phyloP scores from a whole-genome alignment of 139 green algal genomes.

The Chloropicon primus region DNA sequence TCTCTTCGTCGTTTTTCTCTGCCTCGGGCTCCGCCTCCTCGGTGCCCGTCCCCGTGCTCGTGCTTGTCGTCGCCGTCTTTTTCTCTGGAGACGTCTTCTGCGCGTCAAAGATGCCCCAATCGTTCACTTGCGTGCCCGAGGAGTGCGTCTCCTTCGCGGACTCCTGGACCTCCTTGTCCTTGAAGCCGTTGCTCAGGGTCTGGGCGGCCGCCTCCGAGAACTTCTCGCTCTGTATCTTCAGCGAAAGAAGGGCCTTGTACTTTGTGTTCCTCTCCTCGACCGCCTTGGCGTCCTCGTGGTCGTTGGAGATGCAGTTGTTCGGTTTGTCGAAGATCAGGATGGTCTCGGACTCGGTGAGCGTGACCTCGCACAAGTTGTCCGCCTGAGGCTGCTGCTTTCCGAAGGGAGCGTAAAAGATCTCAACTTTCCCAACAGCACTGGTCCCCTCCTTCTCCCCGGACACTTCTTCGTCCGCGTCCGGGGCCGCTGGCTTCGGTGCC shows the following conservation, averaged over 20 bases:
- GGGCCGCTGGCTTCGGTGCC: background rate
- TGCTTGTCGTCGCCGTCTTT: background rate
- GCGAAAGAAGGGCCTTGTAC: slow-evolving; percentile 1
- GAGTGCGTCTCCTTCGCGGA: background rate
- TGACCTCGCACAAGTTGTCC: background rate
- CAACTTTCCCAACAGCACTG: background rate
- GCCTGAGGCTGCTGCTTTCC: slow-evolving; percentile 6
- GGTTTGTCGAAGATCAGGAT: slow-evolving; percentile 10
- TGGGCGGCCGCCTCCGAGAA: slow-evolving; percentile 2
- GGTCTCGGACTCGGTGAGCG: slow-evolving; percentile 14
- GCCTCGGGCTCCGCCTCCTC: background rate
- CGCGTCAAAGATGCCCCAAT: background rate
- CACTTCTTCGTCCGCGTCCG: background rate
- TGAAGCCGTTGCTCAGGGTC: slow-evolving; percentile 4
- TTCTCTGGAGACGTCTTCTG: background rate
- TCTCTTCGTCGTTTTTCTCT: background rate
- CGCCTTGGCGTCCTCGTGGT: slow-evolving; percentile 2
- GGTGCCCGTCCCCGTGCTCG: background rate
- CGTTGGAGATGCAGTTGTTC: background rate
- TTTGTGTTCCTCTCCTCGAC: slow-evolving; percentile 7
- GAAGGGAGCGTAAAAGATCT: slow-evolving; percentile 2
- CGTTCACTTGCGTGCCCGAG: background rate
- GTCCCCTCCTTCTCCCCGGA: background rate
- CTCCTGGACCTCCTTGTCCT: slow-evolving; percentile 16
- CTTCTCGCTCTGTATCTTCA: slow-evolving; percentile 4